phyloP scores from a whole-genome alignment of 2,329 filamentous ascomycete species.

The Scortechinia acanthostroma region DNA sequence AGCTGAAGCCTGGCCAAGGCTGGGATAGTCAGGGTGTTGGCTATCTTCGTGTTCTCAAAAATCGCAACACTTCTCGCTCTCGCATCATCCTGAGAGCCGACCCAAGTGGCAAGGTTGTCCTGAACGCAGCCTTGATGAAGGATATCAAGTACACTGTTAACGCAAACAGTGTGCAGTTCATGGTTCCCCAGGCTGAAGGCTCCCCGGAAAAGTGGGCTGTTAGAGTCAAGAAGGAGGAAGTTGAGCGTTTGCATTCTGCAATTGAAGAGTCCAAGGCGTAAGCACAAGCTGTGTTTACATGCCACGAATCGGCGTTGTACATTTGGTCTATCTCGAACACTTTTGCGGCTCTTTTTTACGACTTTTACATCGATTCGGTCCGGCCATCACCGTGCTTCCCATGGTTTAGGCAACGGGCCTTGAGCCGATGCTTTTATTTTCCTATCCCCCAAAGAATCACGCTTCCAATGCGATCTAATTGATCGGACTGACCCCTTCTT shows the following conservation, averaged over 20 bases:
- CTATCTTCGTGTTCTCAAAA: neutral
- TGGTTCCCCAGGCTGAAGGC: neutral
- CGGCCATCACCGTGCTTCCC: too few relatives aligned
- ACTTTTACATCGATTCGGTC: too few relatives aligned
- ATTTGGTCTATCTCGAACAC: too few relatives aligned
- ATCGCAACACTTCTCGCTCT: neutral
- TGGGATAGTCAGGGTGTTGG: neutral
- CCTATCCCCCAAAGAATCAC: too few relatives aligned
- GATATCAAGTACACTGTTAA: neutral
- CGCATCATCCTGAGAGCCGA: neutral
- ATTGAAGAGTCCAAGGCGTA: neutral
- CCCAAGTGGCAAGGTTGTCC: neutral
- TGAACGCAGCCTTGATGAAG: neutral
- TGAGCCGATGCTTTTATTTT: too few relatives aligned
- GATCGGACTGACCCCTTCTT: too few relatives aligned
- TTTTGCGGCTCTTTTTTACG: too few relatives aligned
- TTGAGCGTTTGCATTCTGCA: neutral
- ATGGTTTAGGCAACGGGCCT: too few relatives aligned
- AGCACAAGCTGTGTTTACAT: too few relatives aligned
- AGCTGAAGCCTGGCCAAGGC: neutral
- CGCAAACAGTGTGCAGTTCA: neutral
- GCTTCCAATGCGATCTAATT: too few relatives aligned
- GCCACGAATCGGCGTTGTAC: too few relatives aligned
- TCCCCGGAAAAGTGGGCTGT: neutral
- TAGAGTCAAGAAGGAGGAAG: neutral